Percentiles rank a stretch among this genome's conserved stretches.
These are phyloP conservation scores for Trichoderma sp. DNA, from an alignment of 2,329 filamentous ascomycete genomes.

Conservation along the genomic window DNA sequence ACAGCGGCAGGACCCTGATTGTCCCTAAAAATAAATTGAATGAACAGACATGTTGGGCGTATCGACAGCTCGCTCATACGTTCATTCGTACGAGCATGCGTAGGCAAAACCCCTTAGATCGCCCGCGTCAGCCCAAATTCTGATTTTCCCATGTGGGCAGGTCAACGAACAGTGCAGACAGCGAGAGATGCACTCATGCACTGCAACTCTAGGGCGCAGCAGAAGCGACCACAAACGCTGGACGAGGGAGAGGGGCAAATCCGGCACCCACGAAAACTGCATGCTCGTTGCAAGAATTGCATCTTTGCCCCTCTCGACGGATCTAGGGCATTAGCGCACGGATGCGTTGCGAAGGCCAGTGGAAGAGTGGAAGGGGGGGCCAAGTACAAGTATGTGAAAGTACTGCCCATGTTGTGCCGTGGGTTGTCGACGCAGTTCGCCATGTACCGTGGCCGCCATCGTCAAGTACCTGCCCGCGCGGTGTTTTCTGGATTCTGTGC, in stretches of 20 bases:
- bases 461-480: not conserved
- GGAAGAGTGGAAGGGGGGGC: not conserved
- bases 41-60: not conserved
- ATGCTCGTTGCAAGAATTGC: constrained; percentile 31
- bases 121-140: not conserved
- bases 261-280: constrained; percentile 22
- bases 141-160: not conserved
- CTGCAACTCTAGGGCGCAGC: constrained; percentile 4
- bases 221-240: constrained; percentile 13
- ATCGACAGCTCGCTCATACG: not conserved
- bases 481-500: not conserved
- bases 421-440: not conserved
- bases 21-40: not conserved
- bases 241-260: constrained; percentile 19
- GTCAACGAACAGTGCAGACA: not conserved
- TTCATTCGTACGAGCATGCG: not conserved
- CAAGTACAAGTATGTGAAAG: not conserved
- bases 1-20: not conserved
- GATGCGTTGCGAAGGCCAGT: not conserved
- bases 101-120: not conserved
- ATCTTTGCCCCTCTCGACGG: constrained; percentile 24
- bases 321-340: constrained; percentile 10
- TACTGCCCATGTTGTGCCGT: not conserved
- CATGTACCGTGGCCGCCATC: not conserved
- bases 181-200: not conserved